Percentiles rank a stretch among this genome's conserved stretches.
Evolutionary conservation across 2,329 filamentous ascomycete species (phyloP).

Genomic region (Boeremia lycopersici): DNA sequence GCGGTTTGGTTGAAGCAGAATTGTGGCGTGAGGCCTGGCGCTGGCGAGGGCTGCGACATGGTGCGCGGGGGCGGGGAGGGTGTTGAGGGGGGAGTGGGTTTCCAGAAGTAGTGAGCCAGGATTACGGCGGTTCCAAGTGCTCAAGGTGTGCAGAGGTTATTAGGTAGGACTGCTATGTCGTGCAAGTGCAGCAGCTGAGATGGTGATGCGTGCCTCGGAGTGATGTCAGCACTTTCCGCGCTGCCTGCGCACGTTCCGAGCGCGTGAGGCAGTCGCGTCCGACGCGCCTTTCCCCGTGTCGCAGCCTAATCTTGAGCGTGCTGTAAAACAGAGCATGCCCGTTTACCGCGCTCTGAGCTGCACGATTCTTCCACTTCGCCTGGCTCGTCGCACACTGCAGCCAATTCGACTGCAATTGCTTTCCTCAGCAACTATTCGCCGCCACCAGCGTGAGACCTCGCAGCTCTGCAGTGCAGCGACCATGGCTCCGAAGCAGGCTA

Average conservation of each 20-base stretch:
- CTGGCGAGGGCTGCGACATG: conserved; percentile 52
- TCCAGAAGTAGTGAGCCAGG: conserved; percentile 44
- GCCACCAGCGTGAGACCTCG: conserved; percentile 6
- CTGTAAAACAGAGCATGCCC: conserved; percentile 39
- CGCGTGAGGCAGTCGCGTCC: conserved; percentile 25
- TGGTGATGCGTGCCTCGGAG: conserved; percentile 16
- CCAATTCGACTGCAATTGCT: conserved; percentile 17
- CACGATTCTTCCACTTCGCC: conserved; percentile 14
- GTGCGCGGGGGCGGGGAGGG: conserved; percentile 16
- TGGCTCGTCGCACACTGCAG: conserved; percentile 2
- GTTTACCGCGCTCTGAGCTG: conserved; percentile 34
- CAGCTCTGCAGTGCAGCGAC: conserved; percentile 18
- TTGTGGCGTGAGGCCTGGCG: conserved; percentile 52
- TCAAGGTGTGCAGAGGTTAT: background rate
- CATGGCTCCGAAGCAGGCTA: conserved; percentile 73
- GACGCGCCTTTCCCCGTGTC: conserved; percentile 23
- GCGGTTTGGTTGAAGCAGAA: conserved; percentile 60
- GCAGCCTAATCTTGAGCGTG: conserved; percentile 22
- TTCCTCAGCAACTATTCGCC: conserved; percentile 6
- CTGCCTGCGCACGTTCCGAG: conserved; percentile 20
- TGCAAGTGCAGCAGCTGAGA: background rate
- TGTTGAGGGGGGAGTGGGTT: conserved; percentile 24
- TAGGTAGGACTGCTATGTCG: background rate
- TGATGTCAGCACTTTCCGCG: conserved; percentile 42
- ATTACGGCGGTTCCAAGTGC: background rate